Percentiles rank a stretch among this genome's conserved stretches.
Conservation (phyloP, 164 flowering plant species). For the Liriodendron chinense region DNA sequence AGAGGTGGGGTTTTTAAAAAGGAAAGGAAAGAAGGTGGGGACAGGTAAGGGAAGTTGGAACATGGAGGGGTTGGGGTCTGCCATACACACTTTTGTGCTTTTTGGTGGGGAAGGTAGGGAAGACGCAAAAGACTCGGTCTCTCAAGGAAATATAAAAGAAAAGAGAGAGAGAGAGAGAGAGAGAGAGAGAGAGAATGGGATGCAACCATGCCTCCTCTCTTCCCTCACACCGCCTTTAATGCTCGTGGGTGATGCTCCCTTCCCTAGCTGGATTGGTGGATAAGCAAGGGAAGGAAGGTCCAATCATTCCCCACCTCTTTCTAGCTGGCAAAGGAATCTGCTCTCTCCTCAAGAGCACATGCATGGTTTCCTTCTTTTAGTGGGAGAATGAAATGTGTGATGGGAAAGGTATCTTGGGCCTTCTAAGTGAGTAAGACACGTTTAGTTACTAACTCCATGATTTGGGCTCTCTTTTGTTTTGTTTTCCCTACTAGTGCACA, state of each 20-base stretch:
- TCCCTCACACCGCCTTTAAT: slow-evolving; percentile 24
- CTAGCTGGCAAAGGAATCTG: slow-evolving; percentile 29
- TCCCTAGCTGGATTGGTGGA: slow-evolving; percentile 38
- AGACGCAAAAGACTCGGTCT: slow-evolving; percentile 13
- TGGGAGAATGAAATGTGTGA: background rate
- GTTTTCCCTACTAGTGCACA: background rate
- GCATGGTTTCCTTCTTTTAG: background rate
- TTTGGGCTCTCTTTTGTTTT: background rate
- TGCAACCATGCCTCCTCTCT: slow-evolving; percentile 21
- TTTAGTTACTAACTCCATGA: background rate
- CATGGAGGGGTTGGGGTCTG: slow-evolving; percentile 46
- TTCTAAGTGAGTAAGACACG: background rate
- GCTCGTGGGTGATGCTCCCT: slow-evolving; percentile 17
- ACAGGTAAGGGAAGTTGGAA: slow-evolving; percentile 32
- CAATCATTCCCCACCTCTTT: slow-evolving; percentile 34
- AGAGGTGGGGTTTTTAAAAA: slow-evolving; percentile 10
- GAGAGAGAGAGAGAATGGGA: slow-evolving; percentile 11
- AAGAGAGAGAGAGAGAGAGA: background rate
- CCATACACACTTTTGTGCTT: slow-evolving; percentile 33
- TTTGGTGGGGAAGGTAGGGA: slow-evolving; percentile 19
- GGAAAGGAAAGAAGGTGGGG: slow-evolving; percentile 24
- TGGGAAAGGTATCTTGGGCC: background rate
- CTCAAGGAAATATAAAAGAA: background rate
- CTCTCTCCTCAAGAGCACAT: slow-evolving; percentile 8
- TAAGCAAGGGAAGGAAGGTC: slow-evolving; percentile 34